These are phyloP conservation scores for Dendrobium huoshanense DNA, from an alignment of 106 monocot genomes.

Conservation along the genomic window DNA sequence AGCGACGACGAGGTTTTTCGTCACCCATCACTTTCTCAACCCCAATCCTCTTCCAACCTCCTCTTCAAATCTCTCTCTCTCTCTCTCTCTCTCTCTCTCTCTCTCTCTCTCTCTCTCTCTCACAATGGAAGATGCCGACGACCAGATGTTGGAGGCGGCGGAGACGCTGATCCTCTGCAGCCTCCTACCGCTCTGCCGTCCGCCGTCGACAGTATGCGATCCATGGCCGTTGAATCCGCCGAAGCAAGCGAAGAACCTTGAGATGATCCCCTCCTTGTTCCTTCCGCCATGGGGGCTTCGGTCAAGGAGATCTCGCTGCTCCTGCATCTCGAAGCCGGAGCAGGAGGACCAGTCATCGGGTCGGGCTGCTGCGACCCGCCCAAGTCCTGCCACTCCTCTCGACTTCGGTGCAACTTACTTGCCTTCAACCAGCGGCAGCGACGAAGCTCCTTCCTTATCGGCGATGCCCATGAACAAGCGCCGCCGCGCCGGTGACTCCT, in stretches of 20 bases:
- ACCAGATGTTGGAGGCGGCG: slow-evolving; percentile 2
- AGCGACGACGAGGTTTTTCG: slow-evolving; percentile 1
- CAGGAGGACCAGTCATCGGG: background rate
- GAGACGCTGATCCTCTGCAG: slow-evolving; percentile 2
- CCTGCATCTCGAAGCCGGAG: background rate
- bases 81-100: background rate
- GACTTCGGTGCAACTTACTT: background rate
- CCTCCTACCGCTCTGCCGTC: background rate
- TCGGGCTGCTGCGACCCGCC: background rate
- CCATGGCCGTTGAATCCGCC: background rate
- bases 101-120: background rate
- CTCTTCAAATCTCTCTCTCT: background rate
- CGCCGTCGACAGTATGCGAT: background rate
- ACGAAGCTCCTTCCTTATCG: background rate
- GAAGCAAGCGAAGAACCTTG: background rate
- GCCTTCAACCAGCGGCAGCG: slow-evolving; percentile 2
- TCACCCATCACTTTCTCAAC: background rate
- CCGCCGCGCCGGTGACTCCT: background rate
- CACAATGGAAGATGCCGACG: background rate
- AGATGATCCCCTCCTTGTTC: background rate
- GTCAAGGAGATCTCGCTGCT: slow-evolving; percentile 1
- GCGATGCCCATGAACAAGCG: background rate
- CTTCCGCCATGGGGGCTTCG: slow-evolving; percentile 1
- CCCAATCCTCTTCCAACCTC: background rate
- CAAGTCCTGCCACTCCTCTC: slow-evolving; percentile 2